A percentile compares a stretch with the other conserved stretches of the same genome.
Evolutionary conservation across 352 stramenopile species (phyloP).

Genomic region (Saprolegnia diclina): DNA sequence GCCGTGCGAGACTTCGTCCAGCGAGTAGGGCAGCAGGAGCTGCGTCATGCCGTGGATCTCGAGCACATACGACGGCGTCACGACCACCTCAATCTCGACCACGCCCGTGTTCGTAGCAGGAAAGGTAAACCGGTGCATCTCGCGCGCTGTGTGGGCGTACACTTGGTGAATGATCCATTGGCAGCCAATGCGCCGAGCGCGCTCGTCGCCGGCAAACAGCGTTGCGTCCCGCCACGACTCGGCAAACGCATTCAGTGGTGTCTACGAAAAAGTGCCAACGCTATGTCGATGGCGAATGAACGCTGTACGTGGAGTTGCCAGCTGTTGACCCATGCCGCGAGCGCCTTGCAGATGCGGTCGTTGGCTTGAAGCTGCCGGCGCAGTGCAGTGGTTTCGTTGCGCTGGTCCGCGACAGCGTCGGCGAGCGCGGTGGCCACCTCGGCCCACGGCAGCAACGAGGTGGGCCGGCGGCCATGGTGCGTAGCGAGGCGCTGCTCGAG

Average conservation of each 20-base stretch:
- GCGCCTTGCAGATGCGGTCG: too few species aligned
- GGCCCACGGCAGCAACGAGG: too few species aligned
- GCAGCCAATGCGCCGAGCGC: neutral
- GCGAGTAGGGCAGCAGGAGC: neutral
- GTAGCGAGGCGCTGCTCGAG: too few species aligned
- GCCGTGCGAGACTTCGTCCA: neutral
- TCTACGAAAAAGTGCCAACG: neutral
- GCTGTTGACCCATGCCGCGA: too few species aligned
- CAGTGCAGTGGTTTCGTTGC: too few species aligned
- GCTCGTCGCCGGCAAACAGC: neutral
- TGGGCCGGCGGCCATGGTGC: too few species aligned
- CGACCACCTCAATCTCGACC: neutral
- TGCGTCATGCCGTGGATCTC: neutral
- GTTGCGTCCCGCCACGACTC: neutral
- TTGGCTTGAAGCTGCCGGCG: too few species aligned
- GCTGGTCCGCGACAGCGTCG: too few species aligned
- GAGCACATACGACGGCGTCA: neutral
- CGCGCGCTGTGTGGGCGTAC: neutral
- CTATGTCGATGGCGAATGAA: too few species aligned
- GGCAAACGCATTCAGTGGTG: neutral
- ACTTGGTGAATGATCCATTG: constrained; percentile 4
- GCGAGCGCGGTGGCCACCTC: too few species aligned
- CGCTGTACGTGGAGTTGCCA: too few species aligned
- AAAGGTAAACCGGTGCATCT: neutral
- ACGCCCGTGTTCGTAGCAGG: neutral